phyloP scores from a whole-genome alignment of 345 rosid species.

The Toxicodendron radicans region DNA sequence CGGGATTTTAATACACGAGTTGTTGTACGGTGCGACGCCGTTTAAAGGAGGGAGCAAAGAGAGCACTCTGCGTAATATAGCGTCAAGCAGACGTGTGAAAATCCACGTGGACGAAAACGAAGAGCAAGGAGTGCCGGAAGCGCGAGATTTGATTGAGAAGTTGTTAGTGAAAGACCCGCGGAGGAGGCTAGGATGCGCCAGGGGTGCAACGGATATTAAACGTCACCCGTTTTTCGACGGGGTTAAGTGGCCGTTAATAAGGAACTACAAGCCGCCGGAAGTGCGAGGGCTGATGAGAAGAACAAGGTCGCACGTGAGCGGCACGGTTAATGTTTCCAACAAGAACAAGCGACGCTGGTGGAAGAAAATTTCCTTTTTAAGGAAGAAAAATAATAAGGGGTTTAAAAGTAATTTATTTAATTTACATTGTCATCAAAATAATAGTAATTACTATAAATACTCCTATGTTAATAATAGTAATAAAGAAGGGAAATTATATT shows the following conservation, averaged over 20 bases:
- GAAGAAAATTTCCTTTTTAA: constrained; percentile 43
- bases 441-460: constrained; percentile 40
- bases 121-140: constrained; percentile 50
- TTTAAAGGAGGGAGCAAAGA: constrained; percentile 50
- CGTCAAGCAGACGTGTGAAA: constrained; percentile 34
- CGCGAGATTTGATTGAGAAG: constrained; percentile 70
- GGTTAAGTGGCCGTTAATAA: constrained; percentile 77
- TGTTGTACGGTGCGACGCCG: constrained; percentile 74
- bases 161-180: constrained; percentile 73
- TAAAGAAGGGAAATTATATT: not conserved
- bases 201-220: constrained; percentile 80
- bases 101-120: constrained; percentile 41
- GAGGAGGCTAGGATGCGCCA: constrained; percentile 69
- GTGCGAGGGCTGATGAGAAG: constrained; percentile 49
- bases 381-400: constrained; percentile 30
- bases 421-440: constrained; percentile 30
- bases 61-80: constrained; percentile 73
- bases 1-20: constrained; percentile 73
- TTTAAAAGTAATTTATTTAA: constrained; percentile 14
- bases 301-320: constrained; percentile 40
- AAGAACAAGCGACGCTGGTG: constrained; percentile 43
- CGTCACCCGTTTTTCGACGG: constrained; percentile 75
- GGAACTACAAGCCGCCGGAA: constrained; percentile 74
- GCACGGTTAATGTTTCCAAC: constrained; percentile 28
- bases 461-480: constrained; percentile 24